Evolutionary conservation across 345 rosid species (phyloP), one percentile per base, ranked within the genome.

Genomic region (Euphorbia lathyris): DNA sequence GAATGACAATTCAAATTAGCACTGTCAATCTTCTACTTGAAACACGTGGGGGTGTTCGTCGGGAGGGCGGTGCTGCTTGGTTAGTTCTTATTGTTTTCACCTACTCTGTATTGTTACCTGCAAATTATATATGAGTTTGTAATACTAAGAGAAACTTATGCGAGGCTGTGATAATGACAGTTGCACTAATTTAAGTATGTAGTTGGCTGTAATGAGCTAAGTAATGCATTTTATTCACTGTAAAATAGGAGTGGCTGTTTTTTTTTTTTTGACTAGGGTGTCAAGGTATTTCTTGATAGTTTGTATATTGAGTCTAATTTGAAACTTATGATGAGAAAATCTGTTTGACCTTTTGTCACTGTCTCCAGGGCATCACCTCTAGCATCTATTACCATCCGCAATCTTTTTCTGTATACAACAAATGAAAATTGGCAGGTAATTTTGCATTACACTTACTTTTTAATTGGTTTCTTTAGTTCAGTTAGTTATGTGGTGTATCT

Each of bases 341-440:
- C 56, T 25, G 16, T 27, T 25, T 50, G 0, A 36, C 40, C 51
- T 16, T 59, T 70, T 74, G 36, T 48, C 52, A 77, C 5, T 26
- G 72, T 72, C 65, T 71, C 43, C 70, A 95, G 99, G 99, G 96
- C 96, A 74, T 72, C 98, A 63, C 99, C 99, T 16, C 76, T 95
- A 83, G 99, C 98, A 79, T 86, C 98, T 72, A 80, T 95, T 69
- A 95, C 98, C 0, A 90, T 95, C 65, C 92, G 85, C 63, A 92
- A 92, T 81, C 90, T 95, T 76, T 74, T 87, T 53, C 78, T 95
- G 60, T 89, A 80, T 79, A 87, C 96, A 25, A 95, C 99, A 45
- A 90, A 95, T 62, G 99, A 95, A 85, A 87, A 81, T 69, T 95
- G 99, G 99, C 82, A 92, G 98, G 99, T 95, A 81, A 67, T 56